Conservation (phyloP, 768 basidiomycete species). For the Leccinum arenicola region DNA sequence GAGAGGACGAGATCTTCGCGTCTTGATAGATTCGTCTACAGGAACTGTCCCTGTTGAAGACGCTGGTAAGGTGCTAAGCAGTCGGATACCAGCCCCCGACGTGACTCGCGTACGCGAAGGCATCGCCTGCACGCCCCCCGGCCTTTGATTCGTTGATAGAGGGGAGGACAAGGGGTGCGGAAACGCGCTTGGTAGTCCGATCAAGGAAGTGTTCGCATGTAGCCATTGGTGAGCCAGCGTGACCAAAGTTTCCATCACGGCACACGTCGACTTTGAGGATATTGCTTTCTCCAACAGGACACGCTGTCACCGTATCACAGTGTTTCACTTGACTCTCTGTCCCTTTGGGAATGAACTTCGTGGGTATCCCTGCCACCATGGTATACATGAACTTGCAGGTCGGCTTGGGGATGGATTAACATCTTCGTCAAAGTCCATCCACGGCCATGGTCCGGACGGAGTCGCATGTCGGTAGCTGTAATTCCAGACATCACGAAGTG, state of each 20-base stretch:
- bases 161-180: no score
- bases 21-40: neutral
- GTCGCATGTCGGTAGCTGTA: conserved; percentile 36
- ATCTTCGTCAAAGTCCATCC: conserved; percentile 38
- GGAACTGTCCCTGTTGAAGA: no score
- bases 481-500: neutral
- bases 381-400: neutral
- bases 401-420: neutral
- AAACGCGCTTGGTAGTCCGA: no score
- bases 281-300: conserved; percentile 10
- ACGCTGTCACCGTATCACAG: conserved; percentile 29
- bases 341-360: conserved; percentile 33
- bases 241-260: conserved; percentile 9
- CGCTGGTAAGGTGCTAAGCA: no score
- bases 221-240: no score
- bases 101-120: no score
- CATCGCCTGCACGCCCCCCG: no score
- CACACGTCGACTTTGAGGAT: conserved; percentile 27
- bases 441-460: conserved; percentile 43
- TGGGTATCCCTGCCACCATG: conserved; percentile 28
- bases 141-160: no score
- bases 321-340: conserved; percentile 29
- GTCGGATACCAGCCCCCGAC: no score
- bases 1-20: conserved; percentile 13
- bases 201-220: no score